These are phyloP conservation scores for Wickerhamiella azymoides DNA, from an alignment of 805 yeast genomes.

Conservation along the genomic window DNA sequence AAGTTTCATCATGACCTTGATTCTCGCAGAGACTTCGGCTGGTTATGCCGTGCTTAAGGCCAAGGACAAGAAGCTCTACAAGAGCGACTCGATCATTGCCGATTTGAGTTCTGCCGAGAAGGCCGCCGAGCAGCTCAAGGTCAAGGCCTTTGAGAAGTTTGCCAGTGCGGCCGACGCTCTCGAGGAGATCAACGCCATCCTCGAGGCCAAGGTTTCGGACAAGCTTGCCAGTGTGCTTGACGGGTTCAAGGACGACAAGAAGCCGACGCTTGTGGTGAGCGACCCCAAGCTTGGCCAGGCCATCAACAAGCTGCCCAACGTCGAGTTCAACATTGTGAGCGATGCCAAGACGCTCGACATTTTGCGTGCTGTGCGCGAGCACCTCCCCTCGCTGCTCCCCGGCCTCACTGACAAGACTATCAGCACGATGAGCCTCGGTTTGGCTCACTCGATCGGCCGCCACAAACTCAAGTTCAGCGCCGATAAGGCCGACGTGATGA, in stretches of 20 bases:
- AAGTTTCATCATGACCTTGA: slow-evolving; percentile 23
- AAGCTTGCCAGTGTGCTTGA: slow-evolving; percentile 59
- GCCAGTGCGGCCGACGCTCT: slow-evolving; percentile 89
- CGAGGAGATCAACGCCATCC: slow-evolving; percentile 83
- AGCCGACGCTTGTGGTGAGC: slow-evolving; percentile 78
- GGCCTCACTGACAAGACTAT: slow-evolving; percentile 77
- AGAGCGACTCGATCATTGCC: slow-evolving; percentile 55
- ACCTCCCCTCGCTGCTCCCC: slow-evolving; percentile 85
- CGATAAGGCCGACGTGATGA: slow-evolving; percentile 98
- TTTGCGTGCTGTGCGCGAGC: slow-evolving; percentile 89
- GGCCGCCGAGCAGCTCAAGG: slow-evolving; percentile 79
- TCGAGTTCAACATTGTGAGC: slow-evolving; percentile 75
- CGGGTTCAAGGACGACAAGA: slow-evolving; percentile 32
- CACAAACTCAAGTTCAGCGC: slow-evolving; percentile 95
- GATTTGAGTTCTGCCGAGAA: slow-evolving; percentile 74
- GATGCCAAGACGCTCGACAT: slow-evolving; percentile 92
- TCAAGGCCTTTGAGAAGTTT: slow-evolving; percentile 91
- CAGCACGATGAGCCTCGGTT: slow-evolving; percentile 92
- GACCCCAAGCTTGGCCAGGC: slow-evolving; percentile 95
- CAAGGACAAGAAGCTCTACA: slow-evolving; percentile 92
- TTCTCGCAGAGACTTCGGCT: slow-evolving; percentile 95
- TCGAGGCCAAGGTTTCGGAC: slow-evolving; percentile 86
- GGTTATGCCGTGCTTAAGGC: slow-evolving; percentile 97
- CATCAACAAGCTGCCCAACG: slow-evolving; percentile 76
- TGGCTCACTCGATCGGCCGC: slow-evolving; percentile 97